Conservation (phyloP, 805 yeast genomes). For the Candida nanaspora region DNA sequence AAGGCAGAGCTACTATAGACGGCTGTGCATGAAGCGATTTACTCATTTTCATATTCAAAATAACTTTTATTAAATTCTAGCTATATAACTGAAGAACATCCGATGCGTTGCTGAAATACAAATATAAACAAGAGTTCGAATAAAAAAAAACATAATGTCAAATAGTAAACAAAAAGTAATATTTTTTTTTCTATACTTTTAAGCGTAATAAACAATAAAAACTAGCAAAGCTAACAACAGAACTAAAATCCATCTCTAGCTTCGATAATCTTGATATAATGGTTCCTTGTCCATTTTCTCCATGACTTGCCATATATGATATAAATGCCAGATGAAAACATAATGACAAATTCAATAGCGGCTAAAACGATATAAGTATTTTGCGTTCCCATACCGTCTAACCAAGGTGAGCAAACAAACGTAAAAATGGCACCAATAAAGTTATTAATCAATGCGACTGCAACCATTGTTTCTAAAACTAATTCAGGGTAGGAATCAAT, state of each 20-base stretch:
- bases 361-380: constrained; percentile 59
- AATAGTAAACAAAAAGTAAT: no score
- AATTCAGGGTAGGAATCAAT: constrained; percentile 64
- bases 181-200: no score
- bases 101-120: no score
- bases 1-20: no score
- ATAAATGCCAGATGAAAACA: constrained; percentile 48
- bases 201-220: no score
- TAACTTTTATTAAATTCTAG: no score
- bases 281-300: constrained; percentile 45
- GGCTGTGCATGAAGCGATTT: no score
- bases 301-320: constrained; percentile 53
- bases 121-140: no score
- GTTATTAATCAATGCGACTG: constrained; percentile 57
- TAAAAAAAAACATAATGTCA: no score
- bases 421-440: constrained; percentile 59
- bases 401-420: constrained; percentile 59
- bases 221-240: no score
- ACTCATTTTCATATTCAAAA: no score
- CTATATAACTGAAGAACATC: no score
- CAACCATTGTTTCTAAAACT: constrained; percentile 61
- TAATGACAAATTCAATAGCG: constrained; percentile 45
- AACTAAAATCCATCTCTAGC: constrained; percentile 29
- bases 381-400: constrained; percentile 46
- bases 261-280: constrained; percentile 43